Base-by-base conservation (phyloP, 352 stramenopile genomes). In the Globisporangium perplexum region DNA sequence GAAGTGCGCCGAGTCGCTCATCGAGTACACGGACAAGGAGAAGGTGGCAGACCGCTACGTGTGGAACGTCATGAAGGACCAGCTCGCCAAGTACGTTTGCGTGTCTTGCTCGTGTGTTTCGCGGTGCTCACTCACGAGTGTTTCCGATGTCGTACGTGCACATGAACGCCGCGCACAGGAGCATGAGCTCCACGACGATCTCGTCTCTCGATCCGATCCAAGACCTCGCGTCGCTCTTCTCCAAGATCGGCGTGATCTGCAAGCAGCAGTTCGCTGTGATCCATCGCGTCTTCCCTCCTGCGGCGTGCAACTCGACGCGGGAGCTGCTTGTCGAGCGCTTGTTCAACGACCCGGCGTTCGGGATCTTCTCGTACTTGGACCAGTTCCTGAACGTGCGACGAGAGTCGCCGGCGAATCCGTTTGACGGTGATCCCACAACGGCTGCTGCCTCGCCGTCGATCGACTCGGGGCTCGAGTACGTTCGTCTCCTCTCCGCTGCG, bases 11-110 rank as follows among this genome's bases (percentile, higher is more conserved):
- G 65, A 74, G 44, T 90, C 83, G 39, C 65, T 93, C 15, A 82
- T 91, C 43, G 83, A 86, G 51, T 90, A 89, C 65, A 89, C 86
- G 36, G 77, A 86, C 59, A 87, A 88, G 47, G 83, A 93, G 30
- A 91, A 90, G 52, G 77, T 91, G 4, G 74, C 76, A 1, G 83
- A 93, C 55, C 77, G 80, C 43, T 93, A 83, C 44, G 80, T 93
- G 30, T 93, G 83, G 83, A 93, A 93, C 50, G 73, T 93, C 39
- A 83, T 91, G 60, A 88, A 87, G 43, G 76, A 90, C 30, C 65
- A 61, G 11, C 62, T 93, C 11, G 71, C 74, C 7, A 86, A 77
- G 66, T 75, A 58, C 38, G 62, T n/a, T n/a, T 66, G 1, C 8
- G 1, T 17, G 11, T 6, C 4, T 30, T 28, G 43, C 3, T 44